Base-by-base conservation (phyloP, 139 green algal genomes). In the Tetratostichococcus sp. region DNA sequence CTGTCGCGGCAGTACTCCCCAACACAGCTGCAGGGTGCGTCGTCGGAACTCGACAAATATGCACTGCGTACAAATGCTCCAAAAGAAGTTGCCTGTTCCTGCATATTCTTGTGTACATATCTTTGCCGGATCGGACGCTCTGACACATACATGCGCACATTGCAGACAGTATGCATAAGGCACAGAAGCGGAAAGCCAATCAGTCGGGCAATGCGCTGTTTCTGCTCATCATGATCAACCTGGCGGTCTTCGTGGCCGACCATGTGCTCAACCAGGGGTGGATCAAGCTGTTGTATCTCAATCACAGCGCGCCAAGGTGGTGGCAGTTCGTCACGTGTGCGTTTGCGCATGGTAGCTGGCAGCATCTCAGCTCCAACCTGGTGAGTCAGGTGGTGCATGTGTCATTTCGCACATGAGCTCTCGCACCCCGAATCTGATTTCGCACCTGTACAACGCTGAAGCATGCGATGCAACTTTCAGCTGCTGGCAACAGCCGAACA, bases 151-250 rank as follows among this genome's bases (percentile, higher is more conserved):
- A n/a, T n/a, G n/a, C n/a, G n/a, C n/a, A n/a, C n/a, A n/a, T n/a
- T n/a, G n/a, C n/a, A 62, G 50, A 26, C 50, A 62, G 50, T 17
- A 26, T 25, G 2, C 31, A 59, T 34, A 65, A 72, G 26, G 26
- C 21, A 1, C 25, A 35, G 34, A 69, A 86, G 65, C 43, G 82
- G 69, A 72, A 77, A 57, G 71, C 50, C 0, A 69, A 76, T 50
- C 43, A 75, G 50, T 28, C 14, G 17, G 50, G 50, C 50, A 62
- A 62, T 62, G 50, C 50, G 19, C 50, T 62, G 50, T 62, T 62
- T 17, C 2, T 62, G 22, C 19, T 62, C 11, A 62, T 62, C 50
- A 62, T 62, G 50, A 17, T 2, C 22, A 62, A 62, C 50, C 50
- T 62, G 17, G 14, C 19, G 19, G 19, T 62, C 14, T 62, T 62